These are phyloP conservation scores for Thermothelomyces thermophilus DNA, from an alignment of 2,329 filamentous ascomycete genomes.

Conservation along the genomic window DNA sequence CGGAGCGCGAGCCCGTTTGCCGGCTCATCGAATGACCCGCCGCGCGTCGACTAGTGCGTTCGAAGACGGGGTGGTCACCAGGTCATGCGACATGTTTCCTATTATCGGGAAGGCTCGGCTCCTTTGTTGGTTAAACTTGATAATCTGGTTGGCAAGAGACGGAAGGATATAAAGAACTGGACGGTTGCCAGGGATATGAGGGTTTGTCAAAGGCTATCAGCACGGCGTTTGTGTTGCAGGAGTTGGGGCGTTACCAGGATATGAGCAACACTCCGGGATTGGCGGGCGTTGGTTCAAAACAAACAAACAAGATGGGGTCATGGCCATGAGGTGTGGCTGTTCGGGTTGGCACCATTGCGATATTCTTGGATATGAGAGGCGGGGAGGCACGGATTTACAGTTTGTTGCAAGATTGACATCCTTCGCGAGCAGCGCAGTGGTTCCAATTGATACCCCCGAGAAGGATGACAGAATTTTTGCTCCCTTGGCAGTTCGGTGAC, in stretches of 20 bases:
- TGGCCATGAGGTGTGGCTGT: no score
- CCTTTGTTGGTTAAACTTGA: neutral
- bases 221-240: conserved; percentile 3
- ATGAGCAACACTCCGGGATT: conserved; percentile 1
- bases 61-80: no score
- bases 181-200: neutral
- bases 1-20: conserved; percentile 36
- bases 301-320: neutral
- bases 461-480: neutral
- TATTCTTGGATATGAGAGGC: neutral
- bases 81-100: neutral
- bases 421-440: neutral
- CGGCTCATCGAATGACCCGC: conserved; percentile 30
- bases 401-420: neutral
- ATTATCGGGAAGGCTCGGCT: conserved; percentile 1
- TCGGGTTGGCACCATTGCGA: neutral
- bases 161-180: neutral
- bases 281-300: no score
- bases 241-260: conserved; percentile 2
- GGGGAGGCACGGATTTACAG: neutral
- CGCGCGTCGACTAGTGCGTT: conserved; percentile 37
- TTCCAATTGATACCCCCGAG: neutral
- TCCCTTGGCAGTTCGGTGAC: no score
- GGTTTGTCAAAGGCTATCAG: neutral
- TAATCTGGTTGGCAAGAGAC: neutral